Percentiles rank a stretch among this genome's conserved stretches.
These are phyloP conservation scores for Glonium stellatum DNA, from an alignment of 495 filamentous ascomycete genomes.

Conservation along the genomic window DNA sequence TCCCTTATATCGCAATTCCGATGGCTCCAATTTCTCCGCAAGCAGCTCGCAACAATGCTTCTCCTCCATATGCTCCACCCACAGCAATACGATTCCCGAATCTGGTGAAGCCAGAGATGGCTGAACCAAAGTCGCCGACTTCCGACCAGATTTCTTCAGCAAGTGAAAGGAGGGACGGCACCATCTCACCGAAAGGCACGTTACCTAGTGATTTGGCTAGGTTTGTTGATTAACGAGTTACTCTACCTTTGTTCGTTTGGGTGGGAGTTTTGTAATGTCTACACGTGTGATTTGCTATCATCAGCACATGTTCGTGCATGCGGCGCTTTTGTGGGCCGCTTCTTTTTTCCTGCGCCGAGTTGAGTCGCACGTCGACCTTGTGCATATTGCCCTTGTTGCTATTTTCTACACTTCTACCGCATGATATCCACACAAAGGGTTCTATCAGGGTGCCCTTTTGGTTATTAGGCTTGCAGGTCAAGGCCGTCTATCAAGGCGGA, in stretches of 20 bases:
- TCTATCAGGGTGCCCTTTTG: background rate
- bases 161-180: background rate
- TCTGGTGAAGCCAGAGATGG: background rate
- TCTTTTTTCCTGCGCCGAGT: background rate
- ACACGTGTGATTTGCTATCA: background rate
- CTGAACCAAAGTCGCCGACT: background rate
- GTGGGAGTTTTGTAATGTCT: background rate
- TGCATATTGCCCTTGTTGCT: background rate
- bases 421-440: background rate
- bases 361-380: background rate
- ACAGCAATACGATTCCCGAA: background rate
- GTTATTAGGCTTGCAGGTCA: background rate
- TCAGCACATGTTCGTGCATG: background rate
- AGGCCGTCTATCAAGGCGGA: background rate
- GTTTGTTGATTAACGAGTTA: background rate
- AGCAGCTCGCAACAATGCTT: conserved; percentile 3
- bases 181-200: background rate
- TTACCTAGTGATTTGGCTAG: background rate
- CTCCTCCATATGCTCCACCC: background rate
- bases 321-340: background rate
- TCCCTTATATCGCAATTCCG: background rate
- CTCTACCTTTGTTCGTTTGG: background rate
- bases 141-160: background rate
- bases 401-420: background rate
- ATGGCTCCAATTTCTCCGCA: conserved; percentile 4